These are phyloP conservation scores for Amauroascus verrucosus DNA, from an alignment of 2,329 filamentous ascomycete species.

Conservation along the genomic window DNA sequence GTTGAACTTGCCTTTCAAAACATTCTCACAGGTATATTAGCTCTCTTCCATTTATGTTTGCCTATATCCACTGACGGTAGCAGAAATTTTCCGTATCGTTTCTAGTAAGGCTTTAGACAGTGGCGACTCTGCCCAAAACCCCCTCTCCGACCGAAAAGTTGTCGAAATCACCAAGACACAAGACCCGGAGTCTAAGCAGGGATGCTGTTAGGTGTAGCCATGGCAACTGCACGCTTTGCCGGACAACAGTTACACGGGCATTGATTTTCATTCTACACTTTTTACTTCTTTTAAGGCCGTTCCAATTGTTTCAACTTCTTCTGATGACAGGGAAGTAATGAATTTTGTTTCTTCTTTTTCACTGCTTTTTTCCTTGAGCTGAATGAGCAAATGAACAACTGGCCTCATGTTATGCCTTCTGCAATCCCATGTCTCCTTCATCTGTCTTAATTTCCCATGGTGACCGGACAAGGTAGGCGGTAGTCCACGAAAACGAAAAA, in stretches of 20 bases:
- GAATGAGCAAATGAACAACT: neutral
- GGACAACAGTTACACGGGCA: constrained; percentile 13
- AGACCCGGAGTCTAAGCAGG: constrained; percentile 62
- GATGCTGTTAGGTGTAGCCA: constrained; percentile 31
- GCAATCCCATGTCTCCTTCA: neutral
- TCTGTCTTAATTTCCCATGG: neutral
- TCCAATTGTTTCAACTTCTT: constrained; percentile 7
- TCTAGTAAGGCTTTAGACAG: constrained; percentile 94
- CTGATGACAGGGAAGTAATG: constrained; percentile 8
- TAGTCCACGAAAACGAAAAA: constrained; percentile 4
- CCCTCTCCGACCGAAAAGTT: constrained; percentile 63
- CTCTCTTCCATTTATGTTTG: constrained; percentile 4
- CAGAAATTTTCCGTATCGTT: constrained; percentile 99
- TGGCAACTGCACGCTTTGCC: constrained; percentile 8
- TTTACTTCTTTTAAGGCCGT: constrained; percentile 14
- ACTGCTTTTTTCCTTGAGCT: constrained; percentile 3
- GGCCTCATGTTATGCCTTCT: neutral
- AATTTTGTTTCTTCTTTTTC: constrained; percentile 17
- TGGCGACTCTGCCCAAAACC: constrained; percentile 69
- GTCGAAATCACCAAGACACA: constrained; percentile 80
- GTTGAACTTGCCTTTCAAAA: constrained; percentile 99
- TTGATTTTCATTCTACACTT: constrained; percentile 17
- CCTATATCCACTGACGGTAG: constrained; percentile 12
- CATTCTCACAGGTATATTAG: constrained; percentile 80
- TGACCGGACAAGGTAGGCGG: neutral